These are phyloP conservation scores for Aspergillus fumigatus DNA, from an alignment of 2,329 filamentous ascomycete species.

Conservation along the genomic window DNA sequence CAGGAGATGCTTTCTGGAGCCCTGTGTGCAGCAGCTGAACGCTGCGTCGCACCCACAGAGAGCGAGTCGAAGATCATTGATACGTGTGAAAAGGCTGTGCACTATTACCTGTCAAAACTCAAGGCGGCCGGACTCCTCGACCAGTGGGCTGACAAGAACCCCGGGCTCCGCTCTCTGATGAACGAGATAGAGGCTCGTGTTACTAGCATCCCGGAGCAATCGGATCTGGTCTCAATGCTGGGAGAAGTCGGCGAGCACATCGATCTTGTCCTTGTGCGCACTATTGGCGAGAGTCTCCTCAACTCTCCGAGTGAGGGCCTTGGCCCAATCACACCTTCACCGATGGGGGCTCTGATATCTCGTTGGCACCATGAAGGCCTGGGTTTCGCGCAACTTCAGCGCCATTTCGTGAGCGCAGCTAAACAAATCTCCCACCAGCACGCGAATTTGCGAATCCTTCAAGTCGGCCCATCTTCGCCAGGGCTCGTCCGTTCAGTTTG, in stretches of 20 bases:
- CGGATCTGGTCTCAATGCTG: slow-evolving; percentile 2
- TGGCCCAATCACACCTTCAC: neutral
- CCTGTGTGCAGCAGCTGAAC: neutral
- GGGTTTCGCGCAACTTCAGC: slow-evolving; percentile 2
- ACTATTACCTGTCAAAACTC: slow-evolving; percentile 4
- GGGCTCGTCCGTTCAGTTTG: slow-evolving; percentile 2
- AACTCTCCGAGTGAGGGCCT: neutral
- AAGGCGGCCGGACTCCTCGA: neutral
- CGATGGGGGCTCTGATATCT: slow-evolving; percentile 1
- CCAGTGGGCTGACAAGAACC: slow-evolving; percentile 1
- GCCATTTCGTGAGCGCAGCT: slow-evolving; percentile 5
- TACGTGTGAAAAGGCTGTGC: slow-evolving; percentile 3
- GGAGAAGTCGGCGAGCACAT: slow-evolving; percentile 4
- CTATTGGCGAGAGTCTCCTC: slow-evolving; percentile 1
- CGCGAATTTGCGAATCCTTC: slow-evolving; percentile 1
- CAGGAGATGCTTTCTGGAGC: slow-evolving; percentile 5
- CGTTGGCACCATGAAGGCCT: slow-evolving; percentile 4
- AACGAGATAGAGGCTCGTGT: neutral
- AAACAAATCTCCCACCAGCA: slow-evolving; percentile 4
- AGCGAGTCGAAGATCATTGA: slow-evolving; percentile 1
- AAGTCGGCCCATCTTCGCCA: slow-evolving; percentile 6
- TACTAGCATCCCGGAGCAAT: neutral
- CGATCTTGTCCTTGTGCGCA: neutral
- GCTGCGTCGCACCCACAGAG: neutral
- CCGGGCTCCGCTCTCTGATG: slow-evolving; percentile 1